phyloP scores from a whole-genome alignment of 352 stramenopile species.

The Discostella stelligera region DNA sequence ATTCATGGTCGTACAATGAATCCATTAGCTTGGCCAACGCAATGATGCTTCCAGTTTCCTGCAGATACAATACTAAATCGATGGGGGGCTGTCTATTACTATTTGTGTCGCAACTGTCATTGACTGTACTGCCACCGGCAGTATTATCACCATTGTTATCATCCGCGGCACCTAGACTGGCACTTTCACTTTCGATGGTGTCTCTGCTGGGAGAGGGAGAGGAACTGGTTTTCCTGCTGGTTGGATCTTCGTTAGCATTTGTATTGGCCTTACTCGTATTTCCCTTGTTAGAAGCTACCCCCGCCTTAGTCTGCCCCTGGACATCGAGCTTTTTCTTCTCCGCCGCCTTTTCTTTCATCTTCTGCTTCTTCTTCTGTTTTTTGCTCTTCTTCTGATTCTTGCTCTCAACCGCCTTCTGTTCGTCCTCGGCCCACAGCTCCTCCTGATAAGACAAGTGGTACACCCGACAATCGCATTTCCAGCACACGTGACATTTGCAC shows the following conservation, averaged over 20 bases:
- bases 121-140: slow-evolving; percentile 11
- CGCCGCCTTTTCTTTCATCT: slow-evolving; percentile 86
- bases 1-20: slow-evolving; percentile 71
- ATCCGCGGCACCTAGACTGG: slow-evolving; percentile 10
- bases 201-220: slow-evolving; percentile 42
- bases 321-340: slow-evolving; percentile 88
- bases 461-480: slow-evolving; percentile 94
- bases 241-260: slow-evolving; percentile 1
- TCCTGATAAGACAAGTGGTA: slow-evolving; percentile 98
- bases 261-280: slow-evolving; percentile 16
- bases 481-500: slow-evolving; percentile 98
- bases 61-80: slow-evolving; percentile 78
- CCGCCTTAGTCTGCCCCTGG: slow-evolving; percentile 11
- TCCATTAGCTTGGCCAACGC: slow-evolving; percentile 81
- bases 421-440: slow-evolving; percentile 85
- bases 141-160: neutral
- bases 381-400: slow-evolving; percentile 89
- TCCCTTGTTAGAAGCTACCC: slow-evolving; percentile 6
- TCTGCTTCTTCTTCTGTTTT: slow-evolving; percentile 85
- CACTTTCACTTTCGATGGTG: slow-evolving; percentile 45
- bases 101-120: slow-evolving; percentile 23
- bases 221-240: slow-evolving; percentile 11
- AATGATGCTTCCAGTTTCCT: slow-evolving; percentile 82
- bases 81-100: slow-evolving; percentile 58
- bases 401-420: slow-evolving; percentile 76